phyloP scores from a whole-genome alignment of 768 basidiomycete genomes.

The Cantharellus cinnabarinus region DNA sequence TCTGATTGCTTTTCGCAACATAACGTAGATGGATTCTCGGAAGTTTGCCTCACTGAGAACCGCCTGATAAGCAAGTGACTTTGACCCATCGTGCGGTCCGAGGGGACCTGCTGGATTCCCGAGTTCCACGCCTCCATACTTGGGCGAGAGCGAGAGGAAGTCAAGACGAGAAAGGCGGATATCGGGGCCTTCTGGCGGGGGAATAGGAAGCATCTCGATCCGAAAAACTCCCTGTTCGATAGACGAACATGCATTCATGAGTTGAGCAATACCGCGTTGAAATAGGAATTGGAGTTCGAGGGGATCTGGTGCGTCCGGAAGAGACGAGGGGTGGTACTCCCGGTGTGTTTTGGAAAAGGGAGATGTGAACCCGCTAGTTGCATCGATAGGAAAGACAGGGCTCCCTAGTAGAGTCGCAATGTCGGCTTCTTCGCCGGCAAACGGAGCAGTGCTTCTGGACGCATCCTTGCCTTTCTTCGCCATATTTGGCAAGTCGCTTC shows the following conservation, averaged over 20 bases:
- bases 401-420: not conserved
- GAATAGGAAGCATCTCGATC: slow-evolving; percentile 48
- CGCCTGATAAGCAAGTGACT: slow-evolving; percentile 38
- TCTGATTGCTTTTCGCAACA: slow-evolving; percentile 55
- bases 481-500: not conserved
- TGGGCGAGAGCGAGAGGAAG: slow-evolving; percentile 25
- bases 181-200: slow-evolving; percentile 46
- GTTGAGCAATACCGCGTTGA: slow-evolving; percentile 61
- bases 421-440: not conserved
- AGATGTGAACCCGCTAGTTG: not conserved
- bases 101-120: slow-evolving; percentile 63
- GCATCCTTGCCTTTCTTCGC: not conserved
- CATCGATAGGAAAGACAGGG: not conserved
- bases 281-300: slow-evolving; percentile 73
- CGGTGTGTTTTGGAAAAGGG: not conserved
- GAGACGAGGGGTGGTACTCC: slow-evolving; percentile 40
- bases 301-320: slow-evolving; percentile 65
- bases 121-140: slow-evolving; percentile 74
- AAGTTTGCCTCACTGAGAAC: slow-evolving; percentile 33
- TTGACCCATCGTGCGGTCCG: slow-evolving; percentile 35
- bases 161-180: slow-evolving; percentile 34
- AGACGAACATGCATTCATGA: slow-evolving; percentile 55
- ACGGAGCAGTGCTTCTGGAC: not conserved
- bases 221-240: slow-evolving; percentile 54
- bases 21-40: slow-evolving; percentile 35